Percentiles rank a stretch among this genome's conserved stretches.
Conservation (phyloP, 768 basidiomycete genomes). For the Russula dissimulans region DNA sequence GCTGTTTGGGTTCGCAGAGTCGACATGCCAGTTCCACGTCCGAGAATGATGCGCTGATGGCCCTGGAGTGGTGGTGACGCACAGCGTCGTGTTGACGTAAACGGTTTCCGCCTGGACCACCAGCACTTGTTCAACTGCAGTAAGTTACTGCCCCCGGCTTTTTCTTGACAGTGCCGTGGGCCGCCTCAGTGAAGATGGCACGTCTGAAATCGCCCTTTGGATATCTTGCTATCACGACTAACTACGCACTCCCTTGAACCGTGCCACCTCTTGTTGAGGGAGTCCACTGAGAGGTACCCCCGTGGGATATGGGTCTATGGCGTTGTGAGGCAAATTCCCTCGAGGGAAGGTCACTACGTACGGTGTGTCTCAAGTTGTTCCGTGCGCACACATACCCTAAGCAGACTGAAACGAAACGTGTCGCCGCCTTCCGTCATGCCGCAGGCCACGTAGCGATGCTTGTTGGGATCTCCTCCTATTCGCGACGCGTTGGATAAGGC, state of each 20-base stretch:
- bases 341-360: conserved; percentile 63
- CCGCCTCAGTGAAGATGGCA: no score
- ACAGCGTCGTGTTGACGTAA: no score
- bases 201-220: no score
- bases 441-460: conserved; percentile 74
- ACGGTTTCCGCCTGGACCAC: no score
- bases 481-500: conserved; percentile 82
- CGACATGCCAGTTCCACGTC: neutral
- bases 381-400: no score
- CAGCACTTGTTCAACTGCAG: no score
- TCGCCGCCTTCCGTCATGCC: neutral
- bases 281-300: neutral
- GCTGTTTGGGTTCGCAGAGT: neutral
- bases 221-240: no score
- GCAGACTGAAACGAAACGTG: neutral
- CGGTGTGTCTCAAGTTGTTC: conserved; percentile 33
- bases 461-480: conserved; percentile 68
- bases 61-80: no score
- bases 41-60: no score
- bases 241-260: no score
- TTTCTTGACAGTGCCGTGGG: no score
- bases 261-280: neutral
- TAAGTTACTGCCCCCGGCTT: no score
- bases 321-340: conserved; percentile 62
- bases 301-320: conserved; percentile 51